Conservation (phyloP, 1,284 basidiomycete genomes). For the Pterulicium gracile region DNA sequence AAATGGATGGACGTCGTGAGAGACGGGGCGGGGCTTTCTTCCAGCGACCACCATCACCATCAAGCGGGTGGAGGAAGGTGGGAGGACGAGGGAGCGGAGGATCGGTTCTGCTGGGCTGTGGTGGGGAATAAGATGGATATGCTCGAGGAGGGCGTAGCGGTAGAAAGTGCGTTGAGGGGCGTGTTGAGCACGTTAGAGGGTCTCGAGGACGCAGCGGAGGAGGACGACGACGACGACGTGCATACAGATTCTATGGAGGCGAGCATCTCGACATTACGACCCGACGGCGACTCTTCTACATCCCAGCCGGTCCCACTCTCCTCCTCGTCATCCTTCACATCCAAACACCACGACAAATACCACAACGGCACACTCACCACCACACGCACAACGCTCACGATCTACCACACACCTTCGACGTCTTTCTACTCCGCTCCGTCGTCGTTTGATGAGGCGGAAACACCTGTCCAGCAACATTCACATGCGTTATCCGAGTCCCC, state of each 20-base stretch:
- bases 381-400: slow-evolving; percentile 41
- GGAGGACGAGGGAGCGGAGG: slow-evolving; percentile 47
- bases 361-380: slow-evolving; percentile 41
- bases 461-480: no score
- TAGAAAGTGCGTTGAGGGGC: slow-evolving; percentile 22
- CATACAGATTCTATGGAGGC: no score
- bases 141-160: slow-evolving; percentile 10
- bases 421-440: slow-evolving; percentile 34
- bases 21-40: slow-evolving; percentile 28
- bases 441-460: no score
- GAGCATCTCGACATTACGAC: no score
- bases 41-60: not conserved
- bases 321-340: slow-evolving; percentile 30
- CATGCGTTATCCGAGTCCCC: no score
- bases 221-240: not conserved
- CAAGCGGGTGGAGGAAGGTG: slow-evolving; percentile 20
- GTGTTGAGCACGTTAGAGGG: slow-evolving; percentile 14
- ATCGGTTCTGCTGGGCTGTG: slow-evolving; percentile 60
- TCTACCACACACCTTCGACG: slow-evolving; percentile 67
- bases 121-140: slow-evolving; percentile 78
- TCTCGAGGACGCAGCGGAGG: not conserved
- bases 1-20: slow-evolving; percentile 74
- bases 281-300: no score
- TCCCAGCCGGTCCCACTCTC: slow-evolving; percentile 15
- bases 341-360: slow-evolving; percentile 25